phyloP scores from a whole-genome alignment of 2,329 filamentous ascomycete genomes.

The Pestalotiopsis sp. region DNA sequence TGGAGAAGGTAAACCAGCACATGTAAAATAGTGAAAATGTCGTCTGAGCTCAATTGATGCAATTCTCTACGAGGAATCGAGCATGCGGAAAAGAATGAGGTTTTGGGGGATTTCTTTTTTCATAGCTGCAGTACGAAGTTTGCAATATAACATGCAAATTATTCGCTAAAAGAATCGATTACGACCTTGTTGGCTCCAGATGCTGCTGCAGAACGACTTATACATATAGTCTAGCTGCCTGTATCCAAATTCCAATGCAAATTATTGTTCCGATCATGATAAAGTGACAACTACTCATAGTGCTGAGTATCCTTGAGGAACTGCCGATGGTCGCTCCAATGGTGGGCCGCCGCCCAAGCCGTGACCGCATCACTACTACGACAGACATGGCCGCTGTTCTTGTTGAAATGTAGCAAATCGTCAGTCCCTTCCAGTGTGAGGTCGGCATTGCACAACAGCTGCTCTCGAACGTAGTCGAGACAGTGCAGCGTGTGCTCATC shows the following conservation, averaged over 20 bases:
- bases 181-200: no score
- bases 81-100: no score
- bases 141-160: no score
- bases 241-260: no score
- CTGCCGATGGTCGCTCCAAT: not conserved
- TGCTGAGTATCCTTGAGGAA: not conserved
- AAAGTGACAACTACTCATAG: not conserved
- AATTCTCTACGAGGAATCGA: no score
- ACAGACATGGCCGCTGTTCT: not conserved
- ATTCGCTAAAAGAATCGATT: no score
- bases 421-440: not conserved
- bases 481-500: not conserved
- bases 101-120: no score
- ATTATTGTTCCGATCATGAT: not conserved
- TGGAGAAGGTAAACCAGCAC: no score
- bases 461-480: not conserved
- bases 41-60: no score
- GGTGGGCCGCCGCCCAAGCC: not conserved
- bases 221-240: not conserved
- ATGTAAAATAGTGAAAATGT: no score
- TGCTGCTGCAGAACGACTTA: not conserved
- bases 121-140: no score
- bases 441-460: not conserved
- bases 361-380: not conserved
- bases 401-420: not conserved